Evolutionary conservation across 164 flowering plant genomes (phyloP).

Genomic region (Taxillus chinensis): DNA sequence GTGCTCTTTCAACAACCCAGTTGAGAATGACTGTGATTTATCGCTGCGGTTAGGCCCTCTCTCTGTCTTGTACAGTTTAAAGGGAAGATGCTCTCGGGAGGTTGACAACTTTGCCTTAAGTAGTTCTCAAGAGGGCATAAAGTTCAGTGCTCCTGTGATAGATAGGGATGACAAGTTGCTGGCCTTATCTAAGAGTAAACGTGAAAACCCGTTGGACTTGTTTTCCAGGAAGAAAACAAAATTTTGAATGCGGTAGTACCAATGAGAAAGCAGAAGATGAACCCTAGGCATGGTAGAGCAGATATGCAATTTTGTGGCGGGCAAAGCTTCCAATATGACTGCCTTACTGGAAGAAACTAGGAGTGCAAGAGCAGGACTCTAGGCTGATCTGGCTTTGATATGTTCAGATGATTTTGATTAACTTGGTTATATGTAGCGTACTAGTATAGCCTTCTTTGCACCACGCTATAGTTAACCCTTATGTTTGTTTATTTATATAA

Average conservation of each 20-base stretch:
- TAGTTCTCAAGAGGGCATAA: slow-evolving; percentile 7
- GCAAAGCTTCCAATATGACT: slow-evolving; percentile 12
- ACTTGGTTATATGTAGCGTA: neutral
- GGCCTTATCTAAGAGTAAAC: slow-evolving; percentile 1
- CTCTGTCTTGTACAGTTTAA: slow-evolving; percentile 5
- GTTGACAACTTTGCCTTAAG: slow-evolving; percentile 7
- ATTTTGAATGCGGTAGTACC: neutral
- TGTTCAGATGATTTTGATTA: slow-evolving; percentile 2
- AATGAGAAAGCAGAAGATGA: slow-evolving; percentile 19
- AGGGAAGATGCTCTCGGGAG: neutral
- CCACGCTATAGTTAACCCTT: neutral
- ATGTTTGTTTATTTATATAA: neutral
- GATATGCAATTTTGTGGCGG: slow-evolving; percentile 16
- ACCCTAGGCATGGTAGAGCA: neutral
- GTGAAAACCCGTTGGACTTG: neutral
- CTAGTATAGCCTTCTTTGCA: neutral
- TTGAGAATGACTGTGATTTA: slow-evolving; percentile 18
- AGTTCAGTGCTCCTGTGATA: slow-evolving; percentile 1
- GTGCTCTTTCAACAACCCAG: neutral
- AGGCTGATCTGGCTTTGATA: slow-evolving; percentile 6
- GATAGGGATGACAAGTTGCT: slow-evolving; percentile 1
- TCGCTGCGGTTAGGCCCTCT: slow-evolving; percentile 29
- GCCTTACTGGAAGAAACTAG: slow-evolving; percentile 6
- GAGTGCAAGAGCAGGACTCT: slow-evolving; percentile 16
- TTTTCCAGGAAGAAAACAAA: slow-evolving; percentile 4